Evolutionary conservation across 2,329 filamentous ascomycete species (phyloP).

Genomic region (Colletotrichum sp.): DNA sequence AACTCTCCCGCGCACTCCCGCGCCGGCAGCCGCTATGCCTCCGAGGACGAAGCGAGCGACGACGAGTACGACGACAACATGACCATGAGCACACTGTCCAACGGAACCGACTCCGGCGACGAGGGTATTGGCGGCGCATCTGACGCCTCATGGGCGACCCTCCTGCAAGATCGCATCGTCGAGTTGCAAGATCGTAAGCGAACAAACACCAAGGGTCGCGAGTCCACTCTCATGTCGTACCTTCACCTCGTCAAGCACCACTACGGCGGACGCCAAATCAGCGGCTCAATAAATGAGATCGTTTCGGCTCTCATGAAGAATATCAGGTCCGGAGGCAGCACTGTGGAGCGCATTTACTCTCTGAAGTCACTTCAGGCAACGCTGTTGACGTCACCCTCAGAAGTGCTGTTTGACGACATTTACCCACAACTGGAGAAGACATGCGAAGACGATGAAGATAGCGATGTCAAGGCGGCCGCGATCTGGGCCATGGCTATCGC

Average conservation of each 20-base stretch:
- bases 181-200: slow-evolving; percentile 78
- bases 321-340: slow-evolving; percentile 70
- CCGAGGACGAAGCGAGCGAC: slow-evolving; percentile 66
- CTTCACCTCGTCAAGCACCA: slow-evolving; percentile 71
- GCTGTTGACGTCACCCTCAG: slow-evolving; percentile 68
- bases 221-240: slow-evolving; percentile 66
- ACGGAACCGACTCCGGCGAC: slow-evolving; percentile 53
- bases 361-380: slow-evolving; percentile 76
- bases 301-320: slow-evolving; percentile 71
- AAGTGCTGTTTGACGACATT: slow-evolving; percentile 69
- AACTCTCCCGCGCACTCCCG: slow-evolving; percentile 65
- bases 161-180: slow-evolving; percentile 69
- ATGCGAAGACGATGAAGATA: slow-evolving; percentile 71
- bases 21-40: slow-evolving; percentile 65
- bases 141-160: slow-evolving; percentile 64
- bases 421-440: slow-evolving; percentile 62
- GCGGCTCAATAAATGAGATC: slow-evolving; percentile 63
- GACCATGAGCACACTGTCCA: slow-evolving; percentile 46
- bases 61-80: slow-evolving; percentile 57
- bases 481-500: slow-evolving; percentile 78
- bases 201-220: slow-evolving; percentile 74
- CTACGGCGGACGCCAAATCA: slow-evolving; percentile 68
- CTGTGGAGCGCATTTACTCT: slow-evolving; percentile 72
- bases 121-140: slow-evolving; percentile 60
- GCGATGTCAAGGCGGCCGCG: slow-evolving; percentile 68